Percentiles rank a stretch among this genome's conserved stretches.
Conservation (phyloP, 2,329 filamentous ascomycete genomes). For the Cladosporium phlei region DNA sequence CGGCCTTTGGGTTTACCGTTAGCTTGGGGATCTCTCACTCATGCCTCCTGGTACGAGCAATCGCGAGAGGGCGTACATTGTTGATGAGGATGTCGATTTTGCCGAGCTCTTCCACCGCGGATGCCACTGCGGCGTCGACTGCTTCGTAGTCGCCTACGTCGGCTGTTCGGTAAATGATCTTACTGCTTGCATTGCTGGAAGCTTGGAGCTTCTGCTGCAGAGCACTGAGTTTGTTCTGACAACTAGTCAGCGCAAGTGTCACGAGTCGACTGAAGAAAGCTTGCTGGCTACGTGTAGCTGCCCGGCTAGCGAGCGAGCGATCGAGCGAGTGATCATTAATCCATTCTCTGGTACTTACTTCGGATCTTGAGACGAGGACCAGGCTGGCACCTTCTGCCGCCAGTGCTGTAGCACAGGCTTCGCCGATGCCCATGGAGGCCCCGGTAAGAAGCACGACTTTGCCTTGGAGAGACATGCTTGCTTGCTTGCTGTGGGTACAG, state of each 20-base stretch:
- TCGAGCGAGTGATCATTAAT: not conserved
- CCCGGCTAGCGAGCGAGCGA: too few relatives aligned
- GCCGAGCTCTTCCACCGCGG: slow-evolving; percentile 31
- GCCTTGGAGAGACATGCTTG: slow-evolving; percentile 7
- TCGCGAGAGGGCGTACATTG: slow-evolving; percentile 37
- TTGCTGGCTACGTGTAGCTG: too few relatives aligned
- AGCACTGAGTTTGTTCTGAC: not conserved
- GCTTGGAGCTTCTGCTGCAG: slow-evolving; percentile 4
- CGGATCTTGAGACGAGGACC: slow-evolving; percentile 6
- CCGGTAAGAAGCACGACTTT: slow-evolving; percentile 8
- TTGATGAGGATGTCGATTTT: slow-evolving; percentile 46
- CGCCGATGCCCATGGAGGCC: slow-evolving; percentile 10
- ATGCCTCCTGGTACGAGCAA: too few relatives aligned
- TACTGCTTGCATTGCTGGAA: slow-evolving; percentile 8
- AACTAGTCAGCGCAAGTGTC: too few relatives aligned
- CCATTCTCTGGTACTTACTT: not conserved
- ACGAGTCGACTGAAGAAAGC: too few relatives aligned
- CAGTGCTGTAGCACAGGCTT: slow-evolving; percentile 7
- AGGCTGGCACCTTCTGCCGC: slow-evolving; percentile 4
- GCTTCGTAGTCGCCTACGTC: slow-evolving; percentile 34
- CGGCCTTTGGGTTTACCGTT: slow-evolving; percentile 33
- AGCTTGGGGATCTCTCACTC: too few relatives aligned
- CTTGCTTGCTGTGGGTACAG: too few relatives aligned
- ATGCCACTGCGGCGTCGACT: slow-evolving; percentile 29
- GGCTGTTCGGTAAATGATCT: slow-evolving; percentile 27